Evolutionary conservation across 345 rosid genomes (phyloP).

Genomic region (Melaleuca alternifolia): DNA sequence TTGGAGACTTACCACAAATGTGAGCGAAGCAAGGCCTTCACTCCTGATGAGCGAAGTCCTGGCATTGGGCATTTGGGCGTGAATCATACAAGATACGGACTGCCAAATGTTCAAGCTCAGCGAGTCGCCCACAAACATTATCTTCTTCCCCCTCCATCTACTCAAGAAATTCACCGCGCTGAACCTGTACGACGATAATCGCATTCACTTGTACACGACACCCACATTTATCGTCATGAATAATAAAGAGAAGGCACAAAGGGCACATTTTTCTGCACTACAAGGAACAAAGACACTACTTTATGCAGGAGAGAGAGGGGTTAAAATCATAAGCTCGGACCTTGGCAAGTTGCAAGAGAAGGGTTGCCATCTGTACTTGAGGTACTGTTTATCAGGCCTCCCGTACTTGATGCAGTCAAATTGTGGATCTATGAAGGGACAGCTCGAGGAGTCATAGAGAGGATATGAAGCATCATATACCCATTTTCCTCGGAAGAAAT

Average conservation of each 20-base stretch:
- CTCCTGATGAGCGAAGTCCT: constrained; percentile 24
- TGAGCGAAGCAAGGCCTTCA: constrained; percentile 47
- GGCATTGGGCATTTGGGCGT: constrained; percentile 62
- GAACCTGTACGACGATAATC: constrained; percentile 39
- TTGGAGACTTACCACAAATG: constrained; percentile 45
- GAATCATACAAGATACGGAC: constrained; percentile 66
- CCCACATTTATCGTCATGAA: background rate
- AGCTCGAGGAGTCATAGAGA: constrained; percentile 28
- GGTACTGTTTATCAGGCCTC: constrained; percentile 36
- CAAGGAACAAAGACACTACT: background rate
- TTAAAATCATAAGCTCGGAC: constrained; percentile 4
- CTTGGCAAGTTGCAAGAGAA: constrained; percentile 42
- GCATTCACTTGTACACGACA: background rate
- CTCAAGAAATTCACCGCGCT: constrained; percentile 63
- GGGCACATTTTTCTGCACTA: background rate
- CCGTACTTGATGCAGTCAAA: constrained; percentile 54
- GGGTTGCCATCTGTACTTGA: constrained; percentile 62
- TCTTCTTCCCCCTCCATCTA: constrained; percentile 87
- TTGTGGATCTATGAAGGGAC: constrained; percentile 50
- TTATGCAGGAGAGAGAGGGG: background rate
- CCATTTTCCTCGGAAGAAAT: constrained; percentile 51
- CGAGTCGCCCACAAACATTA: constrained; percentile 98
- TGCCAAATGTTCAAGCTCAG: constrained; percentile 77
- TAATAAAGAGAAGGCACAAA: background rate
- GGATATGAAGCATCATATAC: constrained; percentile 43